A percentile compares a stretch with the other conserved stretches of the same genome.
Evolutionary conservation across 495 filamentous ascomycete species (phyloP).

Genomic region (Glarea lozoyensis): DNA sequence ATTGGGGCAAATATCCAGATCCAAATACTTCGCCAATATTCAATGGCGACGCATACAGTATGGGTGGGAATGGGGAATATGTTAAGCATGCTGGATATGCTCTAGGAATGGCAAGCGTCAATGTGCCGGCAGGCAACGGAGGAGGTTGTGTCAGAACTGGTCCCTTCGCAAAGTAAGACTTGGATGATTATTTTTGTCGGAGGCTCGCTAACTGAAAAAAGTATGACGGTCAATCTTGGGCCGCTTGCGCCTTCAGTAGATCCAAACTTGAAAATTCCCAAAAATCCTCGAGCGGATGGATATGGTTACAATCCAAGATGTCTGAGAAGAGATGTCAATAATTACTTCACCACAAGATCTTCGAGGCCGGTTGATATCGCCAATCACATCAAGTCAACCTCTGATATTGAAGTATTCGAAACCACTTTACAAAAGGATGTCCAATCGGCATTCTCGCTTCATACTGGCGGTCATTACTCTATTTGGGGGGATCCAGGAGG

Average conservation of each 20-base stretch:
- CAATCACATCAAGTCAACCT: slow-evolving; percentile 4
- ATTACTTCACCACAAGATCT: slow-evolving; percentile 17
- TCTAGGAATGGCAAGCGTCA: slow-evolving; percentile 11
- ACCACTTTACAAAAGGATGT: background rate
- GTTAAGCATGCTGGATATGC: slow-evolving; percentile 22
- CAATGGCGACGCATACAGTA: slow-evolving; percentile 48
- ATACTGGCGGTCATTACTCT: slow-evolving; percentile 4
- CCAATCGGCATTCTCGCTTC: background rate
- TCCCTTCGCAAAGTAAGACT: slow-evolving; percentile 36
- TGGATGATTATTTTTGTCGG: too few relatives aligned
- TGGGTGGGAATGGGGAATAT: slow-evolving; percentile 51
- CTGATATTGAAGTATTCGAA: slow-evolving; percentile 3
- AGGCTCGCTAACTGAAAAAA: slow-evolving; percentile 7
- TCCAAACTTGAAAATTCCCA: slow-evolving; percentile 18
- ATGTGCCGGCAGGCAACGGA: slow-evolving; percentile 35
- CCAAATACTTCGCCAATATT: slow-evolving; percentile 51
- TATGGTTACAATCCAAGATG: slow-evolving; percentile 51
- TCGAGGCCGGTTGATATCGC: slow-evolving; percentile 11
- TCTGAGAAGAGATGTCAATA: slow-evolving; percentile 53
- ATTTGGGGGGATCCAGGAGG: slow-evolving; percentile 7
- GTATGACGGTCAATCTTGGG: slow-evolving; percentile 41
- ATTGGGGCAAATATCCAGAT: slow-evolving; percentile 47
- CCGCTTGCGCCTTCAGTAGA: slow-evolving; percentile 26
- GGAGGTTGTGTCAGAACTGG: slow-evolving; percentile 56
- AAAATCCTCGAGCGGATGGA: background rate